Base-by-base conservation (phyloP, 2,329 filamentous ascomycete species). In the Verticillium longisporum region DNA sequence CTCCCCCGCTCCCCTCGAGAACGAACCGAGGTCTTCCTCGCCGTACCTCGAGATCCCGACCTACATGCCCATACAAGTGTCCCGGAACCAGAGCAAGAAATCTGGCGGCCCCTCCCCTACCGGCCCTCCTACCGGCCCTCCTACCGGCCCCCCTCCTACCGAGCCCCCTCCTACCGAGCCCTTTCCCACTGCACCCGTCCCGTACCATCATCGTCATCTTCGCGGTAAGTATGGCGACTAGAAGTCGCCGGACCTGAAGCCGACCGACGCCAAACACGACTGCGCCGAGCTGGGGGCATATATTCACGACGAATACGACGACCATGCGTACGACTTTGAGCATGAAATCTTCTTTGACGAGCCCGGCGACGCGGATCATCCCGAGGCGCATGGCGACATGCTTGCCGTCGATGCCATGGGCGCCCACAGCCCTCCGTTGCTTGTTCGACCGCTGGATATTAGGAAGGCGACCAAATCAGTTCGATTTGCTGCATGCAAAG, bases 181-280 rank as follows among this genome's bases (percentile, higher is more conserved):
- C 64, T 68, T 66, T 72, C 72, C 45, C 7, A 26, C 26, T 26
- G 26, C 26, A 3, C 26, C 26, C 4, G 26, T 26, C 26, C 4
- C 26, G 26, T 4, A 26, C 4, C 26, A 26, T 26, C 45, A 76
- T 79, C 78, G 78, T 81, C 77, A 77, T 81, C 74, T 75, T 76
- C 72, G 68, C 68, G 75, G 78, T 82, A 75, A 80, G 78, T 80
- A 78, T 79, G 62, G 64, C 64, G 68, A 68, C 58, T 65, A 71
- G 63, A 26, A 50, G n/a, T 26, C 45, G 7, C 21, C 45, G n/a
- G 61, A 64, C 54, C 65, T 54, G 57, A 33, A 60, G 58, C 61
- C 63, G 56, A 61, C 59, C 53, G 57, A 34, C 61, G 57, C 60
- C 60, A 61, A 66, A 60, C 61, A 63, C 41, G 34, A 64, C 21